A percentile compares a stretch with the other conserved stretches of the same genome.
Conservation (phyloP, 2,329 filamentous ascomycete species). For the Penicillium sp. region DNA sequence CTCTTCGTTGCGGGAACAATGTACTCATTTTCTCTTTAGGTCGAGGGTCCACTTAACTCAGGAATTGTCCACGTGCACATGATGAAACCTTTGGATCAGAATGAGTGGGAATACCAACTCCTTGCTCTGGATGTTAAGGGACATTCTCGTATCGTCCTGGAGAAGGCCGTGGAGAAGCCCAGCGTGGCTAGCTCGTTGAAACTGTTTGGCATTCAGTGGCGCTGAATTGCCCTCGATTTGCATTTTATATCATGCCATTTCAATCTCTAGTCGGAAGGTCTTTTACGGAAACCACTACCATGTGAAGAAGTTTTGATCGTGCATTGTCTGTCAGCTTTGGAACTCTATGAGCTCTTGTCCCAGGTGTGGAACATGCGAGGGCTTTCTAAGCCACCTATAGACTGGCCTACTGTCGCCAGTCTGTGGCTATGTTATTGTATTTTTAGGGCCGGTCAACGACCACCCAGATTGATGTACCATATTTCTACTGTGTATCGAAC, state of each 20-base stretch:
- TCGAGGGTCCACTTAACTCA: slow-evolving; percentile 72
- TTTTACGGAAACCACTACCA: neutral
- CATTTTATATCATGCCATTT: slow-evolving; percentile 2
- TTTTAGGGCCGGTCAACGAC: slow-evolving; percentile 5
- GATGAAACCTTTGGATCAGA: slow-evolving; percentile 63
- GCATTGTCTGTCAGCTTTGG: neutral
- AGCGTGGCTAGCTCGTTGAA: slow-evolving; percentile 47
- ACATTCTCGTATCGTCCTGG: slow-evolving; percentile 47
- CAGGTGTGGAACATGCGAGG: neutral
- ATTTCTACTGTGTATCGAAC: neutral
- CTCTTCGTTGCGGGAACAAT: neutral
- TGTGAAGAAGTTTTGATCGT: neutral
- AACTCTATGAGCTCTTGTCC: neutral
- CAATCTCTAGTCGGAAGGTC: neutral
- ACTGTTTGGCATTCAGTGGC: slow-evolving; percentile 52
- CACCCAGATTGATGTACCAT: slow-evolving; percentile 20
- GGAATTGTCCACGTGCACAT: slow-evolving; percentile 78
- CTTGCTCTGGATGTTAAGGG: slow-evolving; percentile 78
- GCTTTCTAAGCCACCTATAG: neutral
- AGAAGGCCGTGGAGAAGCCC: slow-evolving; percentile 43
- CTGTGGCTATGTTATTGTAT: slow-evolving; percentile 8
- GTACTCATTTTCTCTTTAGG: slow-evolving; percentile 45
- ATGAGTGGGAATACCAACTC: slow-evolving; percentile 75
- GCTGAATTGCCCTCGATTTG: slow-evolving; percentile 20
- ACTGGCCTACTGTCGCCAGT: slow-evolving; percentile 1